Evolutionary conservation across 2,329 filamentous ascomycete species (phyloP), one percentile per base, ranked within the genome.

Genomic region (Emmonsiellopsis sp.): DNA sequence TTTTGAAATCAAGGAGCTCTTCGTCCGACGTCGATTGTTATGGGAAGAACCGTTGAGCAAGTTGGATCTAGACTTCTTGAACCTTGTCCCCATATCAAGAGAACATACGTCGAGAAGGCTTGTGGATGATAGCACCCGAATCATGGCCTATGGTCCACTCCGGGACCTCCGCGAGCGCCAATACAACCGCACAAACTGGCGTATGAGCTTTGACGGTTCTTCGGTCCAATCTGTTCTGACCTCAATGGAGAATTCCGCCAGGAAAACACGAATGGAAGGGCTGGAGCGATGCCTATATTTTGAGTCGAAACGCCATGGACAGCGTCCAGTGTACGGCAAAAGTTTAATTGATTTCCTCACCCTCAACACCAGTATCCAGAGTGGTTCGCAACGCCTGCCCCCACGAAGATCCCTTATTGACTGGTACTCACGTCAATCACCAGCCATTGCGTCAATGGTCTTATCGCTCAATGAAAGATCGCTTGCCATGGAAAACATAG

Each of bases 241-340:
- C 0, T 87, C 86, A 54, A 74, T 95, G 49, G 87, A 93, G 58
- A 87, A 85, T 58, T 77, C 81, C 7, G 80, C 80, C 42, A 79
- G 84, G 58, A 88, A 82, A 77, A 79, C 78, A 17, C 81, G 82
- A 51, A 86, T 87, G 62, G 85, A 89, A 53, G 87, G 92, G 65
- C 74, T 96, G 33, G 88, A 90, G 63, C 85, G 88, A 57, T 87
- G 83, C 56, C 81, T 91, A 21, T 90, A 90, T 61, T 74, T 94
- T 21, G 94, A 94, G 61, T 84, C 84, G 0, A 78, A 93, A 31
- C 85, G 89, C 2, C 85, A 89, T 36, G 86, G 93, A 60, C 84
- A 87, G 58, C 80, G 81, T 36, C 90, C 91, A 0, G 79, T 95
- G 1, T 95, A 92, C 63, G 90, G 90, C 47, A 85, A 82, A 60